Evolutionary conservation across 331 rosid genomes (phyloP).

Genomic region (Phaseolus coccineus): DNA sequence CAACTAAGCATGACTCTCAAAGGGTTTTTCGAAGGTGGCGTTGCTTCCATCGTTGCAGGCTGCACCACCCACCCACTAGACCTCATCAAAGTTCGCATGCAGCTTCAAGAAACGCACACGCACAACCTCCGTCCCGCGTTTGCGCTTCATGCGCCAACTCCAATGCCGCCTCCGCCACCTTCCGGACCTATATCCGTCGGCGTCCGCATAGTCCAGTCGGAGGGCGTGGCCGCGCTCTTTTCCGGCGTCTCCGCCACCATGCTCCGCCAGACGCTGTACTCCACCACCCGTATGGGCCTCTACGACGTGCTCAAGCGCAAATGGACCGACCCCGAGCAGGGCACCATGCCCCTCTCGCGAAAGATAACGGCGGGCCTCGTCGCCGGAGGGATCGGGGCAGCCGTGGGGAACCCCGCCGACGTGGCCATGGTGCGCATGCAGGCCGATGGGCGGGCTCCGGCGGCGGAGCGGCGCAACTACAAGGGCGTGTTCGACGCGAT

Average conservation of each 20-base stretch:
- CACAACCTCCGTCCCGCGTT: constrained; percentile 68
- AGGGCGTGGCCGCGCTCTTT: constrained; percentile 70
- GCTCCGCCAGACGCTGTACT: constrained; percentile 89
- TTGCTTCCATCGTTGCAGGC: constrained; percentile 88
- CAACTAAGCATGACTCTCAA: constrained; percentile 56
- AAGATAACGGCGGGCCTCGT: constrained; percentile 75
- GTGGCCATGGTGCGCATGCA: constrained; percentile 98
- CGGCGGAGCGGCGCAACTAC: constrained; percentile 72
- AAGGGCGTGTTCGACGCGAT: constrained; percentile 79
- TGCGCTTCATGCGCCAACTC: constrained; percentile 44
- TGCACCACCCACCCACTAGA: constrained; percentile 90
- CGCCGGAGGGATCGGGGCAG: constrained; percentile 85
- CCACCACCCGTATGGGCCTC: constrained; percentile 96
- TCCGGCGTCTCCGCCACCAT: constrained; percentile 88
- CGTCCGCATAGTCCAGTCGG: constrained; percentile 55
- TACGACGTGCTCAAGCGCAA: constrained; percentile 77
- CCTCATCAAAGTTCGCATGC: constrained; percentile 92
- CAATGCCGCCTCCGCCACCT: constrained; percentile 39
- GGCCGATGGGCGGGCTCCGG: constrained; percentile 86
- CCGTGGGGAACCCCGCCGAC: constrained; percentile 88
- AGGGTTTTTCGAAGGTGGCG: constrained; percentile 77
- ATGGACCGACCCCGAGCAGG: constrained; percentile 66
- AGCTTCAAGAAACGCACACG: constrained; percentile 66
- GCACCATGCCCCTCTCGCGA: constrained; percentile 52
- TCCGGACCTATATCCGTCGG: constrained; percentile 74